Percentiles rank a stretch among this genome's conserved stretches.
These are phyloP conservation scores for Phytopythium litorale DNA, from an alignment of 352 stramenopile genomes.

Conservation along the genomic window DNA sequence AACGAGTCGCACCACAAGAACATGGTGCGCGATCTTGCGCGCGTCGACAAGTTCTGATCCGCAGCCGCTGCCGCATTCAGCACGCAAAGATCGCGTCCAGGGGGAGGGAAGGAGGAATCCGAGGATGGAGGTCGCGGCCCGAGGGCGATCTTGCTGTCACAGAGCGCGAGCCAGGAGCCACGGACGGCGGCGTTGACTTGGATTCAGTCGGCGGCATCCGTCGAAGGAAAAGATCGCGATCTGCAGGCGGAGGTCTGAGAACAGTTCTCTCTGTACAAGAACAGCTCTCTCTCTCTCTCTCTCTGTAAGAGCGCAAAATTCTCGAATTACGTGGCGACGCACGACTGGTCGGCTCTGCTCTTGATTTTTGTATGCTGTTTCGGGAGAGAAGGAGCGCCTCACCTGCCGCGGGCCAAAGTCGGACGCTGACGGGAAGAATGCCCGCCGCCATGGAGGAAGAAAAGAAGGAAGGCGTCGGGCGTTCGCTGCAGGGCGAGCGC, in stretches of 20 bases:
- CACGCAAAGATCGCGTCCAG: not conserved
- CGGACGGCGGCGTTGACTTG: not conserved
- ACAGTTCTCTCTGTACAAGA: constrained; percentile 4
- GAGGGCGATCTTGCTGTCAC: not conserved
- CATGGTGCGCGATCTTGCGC: constrained; percentile 88
- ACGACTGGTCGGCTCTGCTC: constrained; percentile 17
- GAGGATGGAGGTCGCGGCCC: no score
- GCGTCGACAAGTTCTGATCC: constrained; percentile 28
- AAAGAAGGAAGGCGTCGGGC: no score
- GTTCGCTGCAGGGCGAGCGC: no score
- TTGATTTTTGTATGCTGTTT: constrained; percentile 20
- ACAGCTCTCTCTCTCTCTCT: constrained; percentile 19
- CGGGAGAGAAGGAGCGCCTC: not conserved
- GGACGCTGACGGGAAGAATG: not conserved
- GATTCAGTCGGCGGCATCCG: not conserved
- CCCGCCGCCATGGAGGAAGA: no score
- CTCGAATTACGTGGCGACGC: constrained; percentile 30
- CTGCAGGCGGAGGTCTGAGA: not conserved
- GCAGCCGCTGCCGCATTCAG: not conserved
- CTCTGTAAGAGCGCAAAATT: constrained; percentile 26
- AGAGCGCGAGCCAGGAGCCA: not conserved
- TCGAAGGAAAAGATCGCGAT: constrained; percentile 7
- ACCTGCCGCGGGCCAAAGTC: not conserved
- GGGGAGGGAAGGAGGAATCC: not conserved
- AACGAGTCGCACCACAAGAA: constrained; percentile 99